Conservation (phyloP, 192 early-diverging fungal genomes). For the Coemansia interrupta region DNA sequence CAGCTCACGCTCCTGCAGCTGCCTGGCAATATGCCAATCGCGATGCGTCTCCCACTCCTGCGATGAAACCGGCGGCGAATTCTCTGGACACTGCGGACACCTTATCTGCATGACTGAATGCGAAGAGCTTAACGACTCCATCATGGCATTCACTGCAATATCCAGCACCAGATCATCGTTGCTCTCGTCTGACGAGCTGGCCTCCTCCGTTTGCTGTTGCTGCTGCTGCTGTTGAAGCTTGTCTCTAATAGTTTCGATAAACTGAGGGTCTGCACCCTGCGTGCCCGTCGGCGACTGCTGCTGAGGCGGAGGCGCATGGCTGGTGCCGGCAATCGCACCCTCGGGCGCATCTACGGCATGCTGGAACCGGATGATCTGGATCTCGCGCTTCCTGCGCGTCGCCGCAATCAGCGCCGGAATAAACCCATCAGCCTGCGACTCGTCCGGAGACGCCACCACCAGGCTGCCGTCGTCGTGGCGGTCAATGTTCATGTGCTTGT, state of each 20-base stretch:
- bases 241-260: conserved; percentile 15
- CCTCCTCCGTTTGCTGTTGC: neutral
- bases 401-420: conserved; percentile 47
- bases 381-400: conserved; percentile 46
- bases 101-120: conserved; percentile 44
- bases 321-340: conserved; percentile 21
- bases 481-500: conserved; percentile 44
- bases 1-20: conserved; percentile 46
- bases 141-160: conserved; percentile 41
- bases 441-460: conserved; percentile 22
- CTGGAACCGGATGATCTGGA: conserved; percentile 46
- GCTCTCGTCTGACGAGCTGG: neutral
- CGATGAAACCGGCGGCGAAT: conserved; percentile 23
- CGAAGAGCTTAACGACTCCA: conserved; percentile 45
- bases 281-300: neutral
- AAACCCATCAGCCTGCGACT: conserved; percentile 25
- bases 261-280: conserved; percentile 15
- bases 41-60: conserved; percentile 45
- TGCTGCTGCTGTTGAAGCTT: conserved; percentile 7
- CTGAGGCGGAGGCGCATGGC: neutral
- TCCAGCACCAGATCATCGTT: conserved; percentile 29
- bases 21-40: conserved; percentile 50
- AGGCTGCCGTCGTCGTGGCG: conserved; percentile 41
- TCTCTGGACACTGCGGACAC: conserved; percentile 35
- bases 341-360: conserved; percentile 33